phyloP scores from a whole-genome alignment of 192 early-diverging fungal genomes.

The Coemansia sp. region DNA sequence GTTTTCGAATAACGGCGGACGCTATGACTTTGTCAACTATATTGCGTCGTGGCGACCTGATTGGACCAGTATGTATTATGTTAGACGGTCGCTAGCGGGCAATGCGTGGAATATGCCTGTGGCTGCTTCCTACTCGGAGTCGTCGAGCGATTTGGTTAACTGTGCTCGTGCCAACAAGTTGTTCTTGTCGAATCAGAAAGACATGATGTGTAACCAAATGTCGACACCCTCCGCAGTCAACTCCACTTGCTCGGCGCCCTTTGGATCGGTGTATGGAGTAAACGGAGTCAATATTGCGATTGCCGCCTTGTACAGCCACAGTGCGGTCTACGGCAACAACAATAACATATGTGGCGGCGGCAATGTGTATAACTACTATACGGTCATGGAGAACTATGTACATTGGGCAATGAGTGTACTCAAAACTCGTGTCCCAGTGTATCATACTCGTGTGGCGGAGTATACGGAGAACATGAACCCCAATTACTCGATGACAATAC shows the following conservation, averaged over 20 bases:
- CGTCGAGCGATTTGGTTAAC: background rate
- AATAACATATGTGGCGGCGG: slow-evolving; percentile 11
- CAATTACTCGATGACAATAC: slow-evolving; percentile 37
- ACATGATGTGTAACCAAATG: slow-evolving; percentile 42
- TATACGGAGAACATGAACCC: slow-evolving; percentile 36
- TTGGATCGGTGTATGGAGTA: slow-evolving; percentile 36
- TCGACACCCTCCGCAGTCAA: slow-evolving; percentile 21
- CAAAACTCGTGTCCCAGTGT: slow-evolving; percentile 28
- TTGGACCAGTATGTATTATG: slow-evolving; percentile 38
- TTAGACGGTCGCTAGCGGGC: slow-evolving; percentile 24
- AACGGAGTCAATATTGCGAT: slow-evolving; percentile 26
- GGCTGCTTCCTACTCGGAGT: slow-evolving; percentile 8
- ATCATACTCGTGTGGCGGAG: slow-evolving; percentile 29
- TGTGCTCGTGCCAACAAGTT: slow-evolving; percentile 26
- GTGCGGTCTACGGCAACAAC: slow-evolving; percentile 16
- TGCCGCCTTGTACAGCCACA: slow-evolving; percentile 48
- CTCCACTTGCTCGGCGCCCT: slow-evolving; percentile 27
- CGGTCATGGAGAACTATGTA: slow-evolving; percentile 42
- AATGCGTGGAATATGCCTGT: slow-evolving; percentile 29
- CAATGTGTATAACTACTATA: slow-evolving; percentile 41
- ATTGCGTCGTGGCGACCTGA: slow-evolving; percentile 47
- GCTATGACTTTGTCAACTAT: slow-evolving; percentile 35
- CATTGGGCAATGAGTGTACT: slow-evolving; percentile 42
- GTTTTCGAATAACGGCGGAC: slow-evolving; percentile 23
- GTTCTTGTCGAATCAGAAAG: slow-evolving; percentile 29